Percentiles rank a stretch among this genome's conserved stretches.
Conservation (phyloP, 305 asterid genomes). For the Salvia sclarea region DNA sequence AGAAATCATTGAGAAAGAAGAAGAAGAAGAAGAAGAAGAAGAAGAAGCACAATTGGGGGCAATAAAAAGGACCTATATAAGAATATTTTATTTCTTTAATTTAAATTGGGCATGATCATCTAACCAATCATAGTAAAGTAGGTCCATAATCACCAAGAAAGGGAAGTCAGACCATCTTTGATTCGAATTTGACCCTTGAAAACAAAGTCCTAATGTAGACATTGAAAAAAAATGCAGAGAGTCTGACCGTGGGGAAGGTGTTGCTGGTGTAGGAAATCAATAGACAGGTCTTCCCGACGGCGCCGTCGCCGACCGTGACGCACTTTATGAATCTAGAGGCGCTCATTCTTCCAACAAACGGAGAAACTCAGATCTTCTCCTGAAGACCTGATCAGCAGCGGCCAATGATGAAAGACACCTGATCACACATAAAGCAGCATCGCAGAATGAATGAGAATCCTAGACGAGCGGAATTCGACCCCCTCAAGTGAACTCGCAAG, state of each 20-base stretch:
- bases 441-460: conserved; percentile 3
- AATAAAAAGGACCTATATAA: not conserved
- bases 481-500: conserved; percentile 26
- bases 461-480: not conserved
- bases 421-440: conserved; percentile 27
- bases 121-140: conserved; percentile 3
- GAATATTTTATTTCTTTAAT: conserved; percentile 1
- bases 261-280: conserved; percentile 82
- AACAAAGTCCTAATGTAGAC: not conserved
- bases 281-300: conserved; percentile 81
- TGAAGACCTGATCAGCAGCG: conserved; percentile 53
- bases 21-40: not conserved
- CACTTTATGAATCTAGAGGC: conserved; percentile 81
- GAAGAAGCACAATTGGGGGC: not conserved
- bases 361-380: conserved; percentile 55
- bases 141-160: conserved; percentile 21
- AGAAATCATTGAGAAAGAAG: not conserved
- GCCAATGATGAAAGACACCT: conserved; percentile 26
- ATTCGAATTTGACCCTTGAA: not conserved
- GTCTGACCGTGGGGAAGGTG: conserved; percentile 73
- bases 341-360: conserved; percentile 52
- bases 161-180: not conserved
- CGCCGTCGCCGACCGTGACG: conserved; percentile 84
- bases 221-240: not conserved
- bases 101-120: not conserved